phyloP scores from a whole-genome alignment of 1,284 basidiomycete species.

The Ceratobasidium theobromae region DNA sequence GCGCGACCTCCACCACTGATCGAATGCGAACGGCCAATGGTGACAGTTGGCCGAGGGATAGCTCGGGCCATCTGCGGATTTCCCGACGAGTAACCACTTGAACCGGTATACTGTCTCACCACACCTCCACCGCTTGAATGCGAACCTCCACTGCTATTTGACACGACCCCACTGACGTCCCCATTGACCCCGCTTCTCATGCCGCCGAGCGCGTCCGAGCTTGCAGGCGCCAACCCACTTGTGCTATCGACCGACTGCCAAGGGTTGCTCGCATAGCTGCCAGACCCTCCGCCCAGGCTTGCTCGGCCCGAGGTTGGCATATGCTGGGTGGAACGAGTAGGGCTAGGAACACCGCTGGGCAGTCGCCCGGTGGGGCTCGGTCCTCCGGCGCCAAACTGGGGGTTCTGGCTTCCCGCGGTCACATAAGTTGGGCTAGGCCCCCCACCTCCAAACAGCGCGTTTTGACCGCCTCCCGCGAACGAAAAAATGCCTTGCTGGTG shows the following conservation, averaged over 20 bases:
- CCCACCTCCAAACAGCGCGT: too few relatives aligned
- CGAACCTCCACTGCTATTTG: background rate
- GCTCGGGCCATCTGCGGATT: too few relatives aligned
- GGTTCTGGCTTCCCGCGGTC: too few relatives aligned
- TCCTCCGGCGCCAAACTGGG: too few relatives aligned
- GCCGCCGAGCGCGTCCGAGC: too few relatives aligned
- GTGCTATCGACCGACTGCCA: constrained; percentile 5
- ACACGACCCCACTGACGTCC: background rate
- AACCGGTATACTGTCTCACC: background rate
- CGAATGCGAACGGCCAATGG: background rate
- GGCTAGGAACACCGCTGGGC: too few relatives aligned
- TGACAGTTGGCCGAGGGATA: background rate
- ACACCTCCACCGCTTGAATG: background rate
- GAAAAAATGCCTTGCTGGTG: constrained; percentile 1
- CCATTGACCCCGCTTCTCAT: background rate
- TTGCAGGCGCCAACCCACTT: background rate
- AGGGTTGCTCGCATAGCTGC: background rate
- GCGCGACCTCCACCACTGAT: too few relatives aligned
- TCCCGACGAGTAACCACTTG: background rate
- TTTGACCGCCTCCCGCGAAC: background rate
- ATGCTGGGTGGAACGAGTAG: background rate
- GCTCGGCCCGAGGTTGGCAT: constrained; percentile 11
- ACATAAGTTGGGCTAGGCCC: too few relatives aligned
- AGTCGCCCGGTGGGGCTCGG: too few relatives aligned
- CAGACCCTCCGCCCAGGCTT: background rate